Base-by-base conservation (phyloP, 1,139 yeast species). In the Pichia sp. region DNA sequence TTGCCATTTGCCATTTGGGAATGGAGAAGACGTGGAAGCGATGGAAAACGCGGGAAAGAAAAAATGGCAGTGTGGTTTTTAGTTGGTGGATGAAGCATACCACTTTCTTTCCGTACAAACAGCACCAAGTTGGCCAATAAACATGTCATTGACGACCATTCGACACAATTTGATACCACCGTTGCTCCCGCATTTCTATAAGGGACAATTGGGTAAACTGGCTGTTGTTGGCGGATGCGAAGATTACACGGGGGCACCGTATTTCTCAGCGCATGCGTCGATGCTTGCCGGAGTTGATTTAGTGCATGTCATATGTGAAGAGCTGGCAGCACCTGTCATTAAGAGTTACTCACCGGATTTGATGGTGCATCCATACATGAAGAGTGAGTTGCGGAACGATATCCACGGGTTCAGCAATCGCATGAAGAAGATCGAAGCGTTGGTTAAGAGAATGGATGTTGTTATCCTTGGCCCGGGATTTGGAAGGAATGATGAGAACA, bases 231-330 rank as follows among this genome's bases (percentile, higher is more conserved):
- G 98, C 15, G 98, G 98, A 1, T 83, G 94, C 63, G 94, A 86
- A 62, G 97, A 90, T 61, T 88, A 86, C 63, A 90, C 97, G 0
- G 98, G 98, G 0, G 98, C 98, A 0, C 98, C 98, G 2, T 92
- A 73, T 68, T 92, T 92, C 64, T 77, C 95, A 26, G 84, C 94
- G 13, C 82, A 85, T 62, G 86, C 96, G 1, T 79, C 95, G 1
- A 86, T 95, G 2, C 68, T 85, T 30, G 75, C 85, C 44, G 98
- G 98, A 0, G 85, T 92, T 40, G 98, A 92, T 61, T 72, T 92
- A 70, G 79, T 92, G 32, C 97, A 92, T 66, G 75, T 92, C 7
- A 73, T 92, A 11, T 90, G 97, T 67, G 96, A 88, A 57, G 67
- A 70, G 47, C 68, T 68, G 38, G 97, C 97, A 0, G 94, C 87